A percentile compares a stretch with the other conserved stretches of the same genome.
phyloP scores from a whole-genome alignment of 805 yeast species.

The Zygosaccharomyces bailii region DNA sequence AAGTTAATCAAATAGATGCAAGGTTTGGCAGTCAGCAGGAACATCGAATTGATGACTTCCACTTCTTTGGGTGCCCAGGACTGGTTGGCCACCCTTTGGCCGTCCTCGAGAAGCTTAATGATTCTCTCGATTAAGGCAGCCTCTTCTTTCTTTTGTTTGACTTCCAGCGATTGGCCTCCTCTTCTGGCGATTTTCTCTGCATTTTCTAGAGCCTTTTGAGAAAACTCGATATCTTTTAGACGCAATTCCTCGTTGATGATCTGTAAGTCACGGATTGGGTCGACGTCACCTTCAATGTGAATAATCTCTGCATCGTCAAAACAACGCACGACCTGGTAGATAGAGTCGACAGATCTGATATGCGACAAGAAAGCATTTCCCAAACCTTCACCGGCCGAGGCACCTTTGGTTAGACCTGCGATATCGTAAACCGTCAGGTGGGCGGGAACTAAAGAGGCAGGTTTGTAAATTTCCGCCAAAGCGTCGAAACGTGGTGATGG shows the following conservation, averaged over 20 bases:
- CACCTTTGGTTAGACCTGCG: slow-evolving; percentile 97
- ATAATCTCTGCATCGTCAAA: slow-evolving; percentile 97
- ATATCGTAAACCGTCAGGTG: slow-evolving; percentile 90
- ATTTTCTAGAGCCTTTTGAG: slow-evolving; percentile 75
- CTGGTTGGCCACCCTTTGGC: slow-evolving; percentile 83
- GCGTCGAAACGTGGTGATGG: slow-evolving; percentile 86
- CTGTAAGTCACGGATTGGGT: slow-evolving; percentile 91
- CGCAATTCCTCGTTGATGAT: slow-evolving; percentile 89
- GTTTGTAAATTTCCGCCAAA: slow-evolving; percentile 69
- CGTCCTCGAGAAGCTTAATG: slow-evolving; percentile 72
- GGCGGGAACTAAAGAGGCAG: slow-evolving; percentile 87
- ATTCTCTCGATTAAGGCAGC: slow-evolving; percentile 69
- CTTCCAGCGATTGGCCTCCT: slow-evolving; percentile 88
- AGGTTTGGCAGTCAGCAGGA: slow-evolving; percentile 91
- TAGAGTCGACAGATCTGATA: slow-evolving; percentile 96
- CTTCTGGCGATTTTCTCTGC: slow-evolving; percentile 75
- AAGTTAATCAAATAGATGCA: slow-evolving; percentile 87
- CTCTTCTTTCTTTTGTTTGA: slow-evolving; percentile 84
- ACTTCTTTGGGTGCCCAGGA: slow-evolving; percentile 90
- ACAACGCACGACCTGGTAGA: slow-evolving; percentile 95
- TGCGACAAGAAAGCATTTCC: slow-evolving; percentile 97
- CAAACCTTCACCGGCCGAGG: slow-evolving; percentile 93
- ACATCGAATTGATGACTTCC: slow-evolving; percentile 81
- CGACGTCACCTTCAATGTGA: slow-evolving; percentile 94
- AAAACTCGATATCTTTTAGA: slow-evolving; percentile 94